These are phyloP conservation scores for Trichothecium roseum DNA, from an alignment of 2,329 filamentous ascomycete species.

Conservation along the genomic window DNA sequence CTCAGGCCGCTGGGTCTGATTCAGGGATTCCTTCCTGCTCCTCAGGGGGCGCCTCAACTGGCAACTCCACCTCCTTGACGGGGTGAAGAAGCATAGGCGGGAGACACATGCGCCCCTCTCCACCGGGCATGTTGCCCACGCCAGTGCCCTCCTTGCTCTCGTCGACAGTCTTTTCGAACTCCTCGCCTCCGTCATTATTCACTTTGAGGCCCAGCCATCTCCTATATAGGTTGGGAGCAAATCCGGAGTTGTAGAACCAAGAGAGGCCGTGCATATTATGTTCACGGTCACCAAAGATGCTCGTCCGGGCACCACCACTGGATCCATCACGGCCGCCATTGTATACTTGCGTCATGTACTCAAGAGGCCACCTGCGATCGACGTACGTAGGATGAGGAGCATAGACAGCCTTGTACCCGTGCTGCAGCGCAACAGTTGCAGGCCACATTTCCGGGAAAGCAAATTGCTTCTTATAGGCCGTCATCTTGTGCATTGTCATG, in stretches of 20 bases:
- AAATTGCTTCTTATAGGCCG: slow-evolving; percentile 71
- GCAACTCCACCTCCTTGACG: slow-evolving; percentile 63
- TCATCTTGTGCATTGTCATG: slow-evolving; percentile 83
- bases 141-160: slow-evolving; percentile 36
- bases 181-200: slow-evolving; percentile 67
- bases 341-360: slow-evolving; percentile 67
- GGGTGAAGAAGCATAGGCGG: slow-evolving; percentile 86
- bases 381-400: slow-evolving; percentile 83
- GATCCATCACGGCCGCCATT: slow-evolving; percentile 71
- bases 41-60: slow-evolving; percentile 46
- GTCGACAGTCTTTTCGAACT: slow-evolving; percentile 56
- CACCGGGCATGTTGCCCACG: slow-evolving; percentile 46
- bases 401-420: slow-evolving; percentile 87
- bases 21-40: slow-evolving; percentile 23
- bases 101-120: slow-evolving; percentile 81
- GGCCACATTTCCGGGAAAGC: slow-evolving; percentile 98
- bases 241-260: slow-evolving; percentile 87
- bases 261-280: slow-evolving; percentile 80
- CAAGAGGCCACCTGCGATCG: slow-evolving; percentile 75
- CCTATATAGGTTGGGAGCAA: slow-evolving; percentile 70
- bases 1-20: slow-evolving; percentile 35
- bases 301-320: slow-evolving; percentile 60
- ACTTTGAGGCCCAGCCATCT: slow-evolving; percentile 79
- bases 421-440: slow-evolving; percentile 74
- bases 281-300: slow-evolving; percentile 73